Base-by-base conservation (phyloP, 2,329 filamentous ascomycete species). In the Xylariales sp. region DNA sequence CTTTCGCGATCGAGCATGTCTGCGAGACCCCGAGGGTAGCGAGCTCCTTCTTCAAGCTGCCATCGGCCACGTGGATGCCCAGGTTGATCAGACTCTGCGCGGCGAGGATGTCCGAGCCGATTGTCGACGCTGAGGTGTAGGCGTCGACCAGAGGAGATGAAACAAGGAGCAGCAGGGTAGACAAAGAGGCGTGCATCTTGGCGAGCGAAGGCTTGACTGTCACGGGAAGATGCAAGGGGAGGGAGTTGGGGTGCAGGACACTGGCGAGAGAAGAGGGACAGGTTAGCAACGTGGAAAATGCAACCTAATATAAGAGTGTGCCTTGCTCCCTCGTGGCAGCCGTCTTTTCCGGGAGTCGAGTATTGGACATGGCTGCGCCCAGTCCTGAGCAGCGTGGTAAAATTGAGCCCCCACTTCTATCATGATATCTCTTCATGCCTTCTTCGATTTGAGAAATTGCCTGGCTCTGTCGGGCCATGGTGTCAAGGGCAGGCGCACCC, bases 181-280 rank as follows among this genome's bases (percentile, higher is more conserved):
- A 38, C n/a, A 23, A 24, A 29, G 13, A 31, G 19, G 29, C 18
- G 16, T 31, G 29, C 36, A 38, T 38, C 27, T 38, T 38, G 36
- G 28, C 19, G n/a, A 14, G 10, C 10, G 18, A 33, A 16, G 16
- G 28, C n/a, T 7, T 29, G 28, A 7, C 8, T 14, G n/a, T 29
- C 17, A 29, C 7, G 28, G 14, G 8, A 29, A 7, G 28, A 29
- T 13, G 14, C 8, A 8, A 7, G 28, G 7, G 3, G 28, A 13
- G n/a, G 28, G 8, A 29, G 7, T 16, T 10, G 17, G n/a, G 8
- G 8, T 8, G n/a, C 7, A 16, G 17, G 8, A 7, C 7, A 29
- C 7, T 14, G 14, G 28, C 7, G n/a, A 29, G 28, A 29, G 28
- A 7, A 29, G n/a, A n/a, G n/a, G n/a, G n/a, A n/a, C n/a, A n/a